These are phyloP conservation scores for Solanum pinnatisectum DNA, from an alignment of 257 asterid species.

Conservation along the genomic window DNA sequence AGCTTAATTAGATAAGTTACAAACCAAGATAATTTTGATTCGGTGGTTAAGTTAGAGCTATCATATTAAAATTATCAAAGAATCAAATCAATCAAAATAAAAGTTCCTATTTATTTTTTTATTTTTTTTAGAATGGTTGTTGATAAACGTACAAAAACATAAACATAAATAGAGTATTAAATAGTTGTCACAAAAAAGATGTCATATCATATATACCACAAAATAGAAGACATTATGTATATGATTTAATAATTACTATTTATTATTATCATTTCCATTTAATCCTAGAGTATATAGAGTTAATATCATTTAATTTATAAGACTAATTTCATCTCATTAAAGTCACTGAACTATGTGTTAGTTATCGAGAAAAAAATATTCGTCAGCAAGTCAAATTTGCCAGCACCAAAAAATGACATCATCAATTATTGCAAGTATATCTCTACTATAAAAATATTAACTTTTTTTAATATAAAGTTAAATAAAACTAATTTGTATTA, in stretches of 20 bases:
- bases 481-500: not conserved
- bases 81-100: not conserved
- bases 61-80: not conserved
- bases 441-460: not conserved
- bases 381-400: not conserved
- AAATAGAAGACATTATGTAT: not conserved
- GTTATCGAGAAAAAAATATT: not conserved
- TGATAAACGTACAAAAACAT: not conserved
- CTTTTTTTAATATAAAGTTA: not conserved
- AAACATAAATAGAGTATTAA: not conserved
- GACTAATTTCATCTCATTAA: not conserved
- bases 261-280: not conserved
- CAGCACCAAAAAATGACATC: not conserved
- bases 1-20: not conserved
- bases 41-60: not conserved
- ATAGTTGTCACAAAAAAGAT: not conserved
- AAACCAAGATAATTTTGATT: not conserved
- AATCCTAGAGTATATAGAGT: not conserved
- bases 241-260: not conserved
- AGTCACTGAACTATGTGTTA: not conserved
- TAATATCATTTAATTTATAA: not conserved
- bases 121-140: not conserved
- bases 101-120: not conserved
- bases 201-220: not conserved
- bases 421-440: not conserved